Percentiles rank a stretch among this genome's conserved stretches.
These are phyloP conservation scores for Corymbia maculata DNA, from an alignment of 345 rosid species.

Conservation along the genomic window DNA sequence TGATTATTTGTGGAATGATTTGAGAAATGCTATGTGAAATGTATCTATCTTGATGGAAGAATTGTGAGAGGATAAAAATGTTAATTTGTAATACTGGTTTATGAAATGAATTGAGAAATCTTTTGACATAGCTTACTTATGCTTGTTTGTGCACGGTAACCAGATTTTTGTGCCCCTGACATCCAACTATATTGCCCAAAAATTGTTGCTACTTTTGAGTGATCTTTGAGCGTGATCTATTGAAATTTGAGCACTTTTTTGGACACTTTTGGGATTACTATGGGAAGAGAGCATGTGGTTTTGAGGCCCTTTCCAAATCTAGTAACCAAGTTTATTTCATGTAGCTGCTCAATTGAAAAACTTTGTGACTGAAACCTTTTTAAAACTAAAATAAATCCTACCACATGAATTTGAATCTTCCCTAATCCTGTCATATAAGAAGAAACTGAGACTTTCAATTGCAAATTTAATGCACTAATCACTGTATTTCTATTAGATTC, in stretches of 20 bases:
- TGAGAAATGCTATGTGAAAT: too few relatives aligned
- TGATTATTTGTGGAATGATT: too few relatives aligned
- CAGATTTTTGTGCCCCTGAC: too few relatives aligned
- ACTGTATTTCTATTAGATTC: background rate
- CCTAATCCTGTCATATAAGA: background rate
- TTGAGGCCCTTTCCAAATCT: background rate
- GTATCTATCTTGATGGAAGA: too few relatives aligned
- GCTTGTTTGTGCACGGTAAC: too few relatives aligned
- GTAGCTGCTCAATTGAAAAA: background rate
- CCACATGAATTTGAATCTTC: background rate
- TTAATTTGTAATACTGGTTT: too few relatives aligned
- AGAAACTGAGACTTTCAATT: background rate
- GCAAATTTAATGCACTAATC: background rate
- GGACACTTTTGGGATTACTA: constrained; percentile 14
- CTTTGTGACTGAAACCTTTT: background rate
- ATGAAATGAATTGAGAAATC: too few relatives aligned
- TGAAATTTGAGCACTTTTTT: background rate
- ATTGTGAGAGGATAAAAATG: too few relatives aligned
- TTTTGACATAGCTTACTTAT: too few relatives aligned
- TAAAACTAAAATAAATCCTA: background rate
- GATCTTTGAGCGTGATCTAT: background rate
- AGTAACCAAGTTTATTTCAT: background rate
- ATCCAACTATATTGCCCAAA: too few relatives aligned
- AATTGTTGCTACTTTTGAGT: background rate
- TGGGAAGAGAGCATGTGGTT: background rate